A percentile compares a stretch with the other conserved stretches of the same genome.
Conservation (phyloP, 768 basidiomycete species). For the Lentinula lateritia region DNA sequence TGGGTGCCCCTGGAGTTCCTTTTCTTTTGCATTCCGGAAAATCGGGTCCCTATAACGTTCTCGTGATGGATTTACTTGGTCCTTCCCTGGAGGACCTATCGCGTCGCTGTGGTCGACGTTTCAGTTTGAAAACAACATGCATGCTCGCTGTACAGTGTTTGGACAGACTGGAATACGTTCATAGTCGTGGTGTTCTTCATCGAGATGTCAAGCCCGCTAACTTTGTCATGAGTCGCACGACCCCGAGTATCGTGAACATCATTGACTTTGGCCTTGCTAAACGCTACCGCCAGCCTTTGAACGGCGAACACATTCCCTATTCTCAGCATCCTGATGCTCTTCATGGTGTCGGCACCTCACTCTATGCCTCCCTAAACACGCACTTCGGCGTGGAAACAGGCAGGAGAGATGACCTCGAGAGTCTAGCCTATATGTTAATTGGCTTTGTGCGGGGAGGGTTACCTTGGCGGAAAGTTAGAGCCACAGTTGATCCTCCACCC, state of each 20-base stretch:
- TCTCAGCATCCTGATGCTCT: slow-evolving; percentile 52
- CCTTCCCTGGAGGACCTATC: slow-evolving; percentile 85
- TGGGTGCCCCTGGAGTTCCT: slow-evolving; percentile 84
- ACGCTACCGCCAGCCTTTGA: slow-evolving; percentile 64
- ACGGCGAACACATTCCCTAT: slow-evolving; percentile 66
- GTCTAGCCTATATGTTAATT: slow-evolving; percentile 77
- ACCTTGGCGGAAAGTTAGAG: slow-evolving; percentile 74
- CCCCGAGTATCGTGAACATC: slow-evolving; percentile 72
- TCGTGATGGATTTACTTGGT: slow-evolving; percentile 95
- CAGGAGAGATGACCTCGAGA: slow-evolving; percentile 75
- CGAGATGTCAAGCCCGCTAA: slow-evolving; percentile 99
- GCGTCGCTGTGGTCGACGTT: slow-evolving; percentile 86
- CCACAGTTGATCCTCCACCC: slow-evolving; percentile 28
- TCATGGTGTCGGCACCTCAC: slow-evolving; percentile 74
- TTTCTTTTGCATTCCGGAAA: slow-evolving; percentile 91
- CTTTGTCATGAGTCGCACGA: slow-evolving; percentile 87
- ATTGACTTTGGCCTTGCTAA: slow-evolving; percentile 86
- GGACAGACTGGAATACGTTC: slow-evolving; percentile 91
- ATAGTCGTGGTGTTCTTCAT: slow-evolving; percentile 91
- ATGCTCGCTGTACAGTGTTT: slow-evolving; percentile 94
- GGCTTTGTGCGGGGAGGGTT: slow-evolving; percentile 76
- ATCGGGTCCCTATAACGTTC: slow-evolving; percentile 93
- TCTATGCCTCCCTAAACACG: slow-evolving; percentile 72
- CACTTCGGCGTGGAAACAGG: slow-evolving; percentile 73
- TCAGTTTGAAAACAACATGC: slow-evolving; percentile 91